These are phyloP conservation scores for Alternaria incomplexa DNA, from an alignment of 2,329 filamentous ascomycete species.

Conservation along the genomic window DNA sequence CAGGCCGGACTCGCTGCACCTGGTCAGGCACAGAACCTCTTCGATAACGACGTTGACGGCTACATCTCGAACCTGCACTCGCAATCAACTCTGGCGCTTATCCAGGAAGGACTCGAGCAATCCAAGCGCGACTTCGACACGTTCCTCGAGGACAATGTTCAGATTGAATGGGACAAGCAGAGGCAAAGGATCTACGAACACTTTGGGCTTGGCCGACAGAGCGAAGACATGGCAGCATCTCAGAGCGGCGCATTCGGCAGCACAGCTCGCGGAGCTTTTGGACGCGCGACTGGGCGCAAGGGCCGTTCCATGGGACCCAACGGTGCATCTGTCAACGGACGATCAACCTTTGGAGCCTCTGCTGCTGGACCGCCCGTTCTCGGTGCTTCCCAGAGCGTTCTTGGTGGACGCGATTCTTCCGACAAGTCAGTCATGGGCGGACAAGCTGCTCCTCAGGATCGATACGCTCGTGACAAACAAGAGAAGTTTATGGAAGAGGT, in stretches of 20 bases:
- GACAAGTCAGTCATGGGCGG: conserved; percentile 59
- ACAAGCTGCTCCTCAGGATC: conserved; percentile 68
- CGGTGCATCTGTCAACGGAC: conserved; percentile 37
- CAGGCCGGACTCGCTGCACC: conserved; percentile 67
- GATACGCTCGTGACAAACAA: conserved; percentile 83
- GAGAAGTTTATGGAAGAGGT: conserved; percentile 79
- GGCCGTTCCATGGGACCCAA: conserved; percentile 48
- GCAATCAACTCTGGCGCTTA: conserved; percentile 89
- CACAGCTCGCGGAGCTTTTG: conserved; percentile 58
- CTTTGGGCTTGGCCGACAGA: conserved; percentile 74
- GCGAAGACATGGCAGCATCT: conserved; percentile 47
- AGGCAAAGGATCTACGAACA: conserved; percentile 93
- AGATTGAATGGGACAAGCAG: conserved; percentile 95
- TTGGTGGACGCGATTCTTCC: conserved; percentile 69
- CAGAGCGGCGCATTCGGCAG: conserved; percentile 45
- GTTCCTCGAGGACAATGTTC: conserved; percentile 92
- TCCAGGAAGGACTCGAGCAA: conserved; percentile 86
- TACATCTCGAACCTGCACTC: conserved; percentile 87
- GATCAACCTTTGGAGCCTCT: conserved; percentile 66
- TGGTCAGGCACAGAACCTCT: conserved; percentile 45
- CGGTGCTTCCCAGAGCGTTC: conserved; percentile 69
- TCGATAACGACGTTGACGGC: conserved; percentile 66
- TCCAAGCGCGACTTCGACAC: conserved; percentile 90
- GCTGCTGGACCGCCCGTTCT: conserved; percentile 79
- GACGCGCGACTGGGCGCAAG: conserved; percentile 53